A percentile compares a stretch with the other conserved stretches of the same genome.
Evolutionary conservation across 345 rosid species (phyloP).

Genomic region (Eucalyptus viminalis): DNA sequence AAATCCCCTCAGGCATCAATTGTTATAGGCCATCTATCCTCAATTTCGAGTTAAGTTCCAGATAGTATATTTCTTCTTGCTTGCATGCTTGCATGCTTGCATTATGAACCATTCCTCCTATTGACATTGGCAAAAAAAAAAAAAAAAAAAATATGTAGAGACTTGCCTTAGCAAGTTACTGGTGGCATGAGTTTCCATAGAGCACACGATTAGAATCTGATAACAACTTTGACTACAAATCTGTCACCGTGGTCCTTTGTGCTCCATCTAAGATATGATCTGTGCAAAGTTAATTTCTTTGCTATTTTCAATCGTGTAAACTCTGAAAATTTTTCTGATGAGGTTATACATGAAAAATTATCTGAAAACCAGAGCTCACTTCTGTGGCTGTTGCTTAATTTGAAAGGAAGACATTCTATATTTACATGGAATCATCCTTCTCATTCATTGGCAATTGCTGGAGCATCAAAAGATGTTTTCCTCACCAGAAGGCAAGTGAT

Average conservation of each 20-base stretch:
- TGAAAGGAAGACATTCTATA: background rate
- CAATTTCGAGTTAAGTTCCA: background rate
- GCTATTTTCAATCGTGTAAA: background rate
- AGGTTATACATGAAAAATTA: background rate
- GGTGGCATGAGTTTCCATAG: background rate
- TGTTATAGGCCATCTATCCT: background rate
- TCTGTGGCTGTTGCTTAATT: background rate
- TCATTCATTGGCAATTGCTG: slow-evolving; percentile 3
- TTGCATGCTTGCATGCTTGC: background rate
- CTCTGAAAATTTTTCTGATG: background rate
- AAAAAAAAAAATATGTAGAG: background rate
- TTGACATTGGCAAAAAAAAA: background rate
- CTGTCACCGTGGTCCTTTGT: background rate
- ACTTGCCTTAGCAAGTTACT: background rate
- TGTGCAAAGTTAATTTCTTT: background rate
- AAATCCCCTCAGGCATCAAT: background rate
- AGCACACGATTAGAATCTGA: background rate
- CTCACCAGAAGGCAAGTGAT: slow-evolving; percentile 58
- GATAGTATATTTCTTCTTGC: background rate
- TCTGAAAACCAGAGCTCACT: background rate
- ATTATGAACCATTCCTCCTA: background rate
- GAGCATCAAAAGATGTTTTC: slow-evolving; percentile 48
- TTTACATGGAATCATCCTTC: background rate
- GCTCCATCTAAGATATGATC: background rate
- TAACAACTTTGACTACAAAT: background rate